phyloP scores from a whole-genome alignment of 1,139 yeast species.

The Saccharomyces uvarum region DNA sequence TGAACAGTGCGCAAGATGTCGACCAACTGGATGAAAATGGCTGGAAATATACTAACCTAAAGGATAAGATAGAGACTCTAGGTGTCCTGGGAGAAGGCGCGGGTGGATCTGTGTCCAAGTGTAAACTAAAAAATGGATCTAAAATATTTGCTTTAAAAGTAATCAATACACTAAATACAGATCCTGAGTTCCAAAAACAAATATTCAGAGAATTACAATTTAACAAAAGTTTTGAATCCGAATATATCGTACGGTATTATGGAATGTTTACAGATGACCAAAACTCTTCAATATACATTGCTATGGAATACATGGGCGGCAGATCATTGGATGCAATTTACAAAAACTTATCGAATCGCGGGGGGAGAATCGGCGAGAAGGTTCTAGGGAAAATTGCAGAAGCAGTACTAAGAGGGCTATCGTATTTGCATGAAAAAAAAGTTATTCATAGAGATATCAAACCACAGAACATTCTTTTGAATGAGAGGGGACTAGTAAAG shows the following conservation, averaged over 20 bases:
- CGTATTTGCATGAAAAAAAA: slow-evolving; percentile 77
- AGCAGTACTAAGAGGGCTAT: slow-evolving; percentile 72
- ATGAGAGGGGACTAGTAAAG: slow-evolving; percentile 70
- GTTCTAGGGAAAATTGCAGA: slow-evolving; percentile 87
- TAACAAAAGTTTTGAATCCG: slow-evolving; percentile 72
- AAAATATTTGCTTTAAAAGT: slow-evolving; percentile 80
- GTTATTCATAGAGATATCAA: slow-evolving; percentile 91
- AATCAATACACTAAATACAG: slow-evolving; percentile 63
- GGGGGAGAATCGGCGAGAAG: slow-evolving; percentile 85
- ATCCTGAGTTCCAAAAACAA: slow-evolving; percentile 72
- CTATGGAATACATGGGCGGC: slow-evolving; percentile 97
- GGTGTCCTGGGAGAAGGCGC: slow-evolving; percentile 85
- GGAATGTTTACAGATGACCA: slow-evolving; percentile 81
- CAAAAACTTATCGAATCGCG: slow-evolving; percentile 51
- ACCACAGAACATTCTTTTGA: slow-evolving; percentile 82
- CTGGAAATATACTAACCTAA: slow-evolving; percentile 62
- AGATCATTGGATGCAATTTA: slow-evolving; percentile 85
- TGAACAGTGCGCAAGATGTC: slow-evolving; percentile 34
- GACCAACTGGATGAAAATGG: slow-evolving; percentile 64
- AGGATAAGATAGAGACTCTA: slow-evolving; percentile 52
- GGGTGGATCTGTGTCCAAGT: slow-evolving; percentile 84
- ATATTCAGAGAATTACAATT: slow-evolving; percentile 83
- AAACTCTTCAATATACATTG: slow-evolving; percentile 72
- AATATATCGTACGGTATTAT: slow-evolving; percentile 81
- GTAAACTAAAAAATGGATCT: slow-evolving; percentile 46